Evolutionary conservation across 495 filamentous ascomycete species (phyloP), one percentile per base, ranked within the genome.

Genomic region (Amorphotheca resinae): DNA sequence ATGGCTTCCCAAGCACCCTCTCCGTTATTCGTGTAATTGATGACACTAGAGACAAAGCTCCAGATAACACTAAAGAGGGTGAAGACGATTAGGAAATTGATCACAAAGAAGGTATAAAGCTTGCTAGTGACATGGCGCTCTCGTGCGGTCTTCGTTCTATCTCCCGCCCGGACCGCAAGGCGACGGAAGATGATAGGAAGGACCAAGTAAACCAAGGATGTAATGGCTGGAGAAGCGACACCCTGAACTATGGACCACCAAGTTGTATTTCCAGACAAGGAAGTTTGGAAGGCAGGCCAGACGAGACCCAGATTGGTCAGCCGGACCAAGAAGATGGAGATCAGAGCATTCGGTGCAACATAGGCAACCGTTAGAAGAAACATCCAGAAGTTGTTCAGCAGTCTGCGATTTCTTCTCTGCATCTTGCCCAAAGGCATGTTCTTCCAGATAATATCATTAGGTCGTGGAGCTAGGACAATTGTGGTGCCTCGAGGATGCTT

Each of bases 31-130:
- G 74, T 69, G 14, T 69, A 57, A 17, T 65, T 41, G 44, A 93
- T 66, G 41, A 91, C 77, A 6, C 64, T 68, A 0, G 76, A 54
- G 11, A 84, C 64, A 52, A 85, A 85, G 2, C 62, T 68, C 80
- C 84, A 95, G 8, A 84, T 61, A 11, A 82, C 78, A 53, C 70
- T 67, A 62, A 99, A 99, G 14, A 94, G 63, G 15, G 87, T 93
- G 64, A 95, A 95, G 45, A 96, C 78, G 52, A 96, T 62, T 35
- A 96, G 64, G 57, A 96, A 95, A 68, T 99, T 99, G 72, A 99
- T 84, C 35, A 96, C 76, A 64, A 96, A 96, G 64, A 99, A 99
- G 11, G 85, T 70, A 59, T 95, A 99, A 1, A 99, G 71, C 56
- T 93, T 91, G 39, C 76, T 75, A 21, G 87, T 73, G 49, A 98